phyloP scores from a whole-genome alignment of 768 basidiomycete species.

The Megacollybia marginata region DNA sequence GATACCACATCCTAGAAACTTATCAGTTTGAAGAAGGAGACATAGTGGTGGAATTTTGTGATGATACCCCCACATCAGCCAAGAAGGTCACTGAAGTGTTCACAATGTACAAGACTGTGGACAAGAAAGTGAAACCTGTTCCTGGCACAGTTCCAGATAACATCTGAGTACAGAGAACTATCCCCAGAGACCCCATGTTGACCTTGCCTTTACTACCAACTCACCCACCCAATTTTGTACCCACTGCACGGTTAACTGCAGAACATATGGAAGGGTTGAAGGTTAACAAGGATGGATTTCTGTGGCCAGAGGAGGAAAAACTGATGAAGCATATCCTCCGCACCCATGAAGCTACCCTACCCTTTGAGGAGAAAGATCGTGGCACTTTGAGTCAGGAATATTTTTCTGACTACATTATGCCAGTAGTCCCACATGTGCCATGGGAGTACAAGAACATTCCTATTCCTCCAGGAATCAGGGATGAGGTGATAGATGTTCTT shows the following conservation, averaged over 20 bases:
- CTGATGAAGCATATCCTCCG: conserved; percentile 22
- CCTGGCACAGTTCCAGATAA: conserved; percentile 24
- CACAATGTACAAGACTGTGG: conserved; percentile 25
- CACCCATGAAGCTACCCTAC: conserved; percentile 24
- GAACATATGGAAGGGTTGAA: conserved; percentile 17
- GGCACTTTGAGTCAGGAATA: conserved; percentile 13
- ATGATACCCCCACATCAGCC: too few relatives aligned
- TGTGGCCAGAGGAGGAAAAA: conserved; percentile 27
- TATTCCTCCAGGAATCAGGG: conserved; percentile 21
- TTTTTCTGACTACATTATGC: conserved; percentile 10
- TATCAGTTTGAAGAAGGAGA: too few relatives aligned
- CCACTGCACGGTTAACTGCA: conserved; percentile 15
- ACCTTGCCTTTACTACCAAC: conserved; percentile 17
- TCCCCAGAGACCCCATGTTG: conserved; percentile 27
- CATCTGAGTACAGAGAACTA: conserved; percentile 16
- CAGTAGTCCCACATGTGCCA: conserved; percentile 22
- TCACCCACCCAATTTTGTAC: conserved; percentile 24
- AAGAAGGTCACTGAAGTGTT: not conserved
- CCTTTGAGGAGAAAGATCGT: conserved; percentile 22
- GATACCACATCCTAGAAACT: too few relatives aligned
- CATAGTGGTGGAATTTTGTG: too few relatives aligned
- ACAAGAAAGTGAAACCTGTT: conserved; percentile 23
- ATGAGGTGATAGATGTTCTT: conserved; percentile 17
- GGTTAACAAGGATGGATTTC: conserved; percentile 21
- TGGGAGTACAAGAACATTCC: conserved; percentile 22